These are phyloP conservation scores for Rhizopogon vesiculosus DNA, from an alignment of 768 basidiomycete species.

Conservation along the genomic window DNA sequence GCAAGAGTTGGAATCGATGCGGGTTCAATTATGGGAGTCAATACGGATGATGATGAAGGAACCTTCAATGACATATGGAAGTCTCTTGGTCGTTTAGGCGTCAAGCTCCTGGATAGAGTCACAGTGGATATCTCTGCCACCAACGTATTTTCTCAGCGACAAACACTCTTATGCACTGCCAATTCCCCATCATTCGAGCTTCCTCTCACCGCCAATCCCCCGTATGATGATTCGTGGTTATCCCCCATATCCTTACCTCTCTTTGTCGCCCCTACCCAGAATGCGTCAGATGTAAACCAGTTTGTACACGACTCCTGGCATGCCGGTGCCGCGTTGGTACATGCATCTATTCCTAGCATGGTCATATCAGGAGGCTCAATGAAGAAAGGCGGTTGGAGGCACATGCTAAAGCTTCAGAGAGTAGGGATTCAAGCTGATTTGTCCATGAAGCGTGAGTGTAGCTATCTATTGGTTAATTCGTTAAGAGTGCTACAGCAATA, in stretches of 20 bases:
- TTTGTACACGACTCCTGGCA: slow-evolving; percentile 61
- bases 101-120: slow-evolving; percentile 50
- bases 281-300: slow-evolving; percentile 40
- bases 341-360: slow-evolving; percentile 37
- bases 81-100: slow-evolving; percentile 62
- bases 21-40: slow-evolving; percentile 54
- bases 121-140: slow-evolving; percentile 52
- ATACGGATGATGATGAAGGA: slow-evolving; percentile 38
- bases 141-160: slow-evolving; percentile 37
- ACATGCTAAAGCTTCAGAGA: slow-evolving; percentile 33
- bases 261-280: slow-evolving; percentile 47
- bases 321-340: slow-evolving; percentile 42
- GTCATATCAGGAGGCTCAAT: slow-evolving; percentile 48
- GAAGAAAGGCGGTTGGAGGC: slow-evolving; percentile 42
- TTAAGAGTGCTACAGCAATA: background rate
- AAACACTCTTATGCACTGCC: slow-evolving; percentile 43
- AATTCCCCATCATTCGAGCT: slow-evolving; percentile 46
- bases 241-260: slow-evolving; percentile 48
- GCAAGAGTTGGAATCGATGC: slow-evolving; percentile 66
- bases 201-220: slow-evolving; percentile 38
- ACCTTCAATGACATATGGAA: slow-evolving; percentile 53
- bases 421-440: slow-evolving; percentile 42
- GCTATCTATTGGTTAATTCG: background rate
- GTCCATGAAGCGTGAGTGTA: slow-evolving; percentile 48
- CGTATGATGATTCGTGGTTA: slow-evolving; percentile 50